These are phyloP conservation scores for Ramaria rubella DNA, from an alignment of 768 basidiomycete genomes.

Conservation along the genomic window DNA sequence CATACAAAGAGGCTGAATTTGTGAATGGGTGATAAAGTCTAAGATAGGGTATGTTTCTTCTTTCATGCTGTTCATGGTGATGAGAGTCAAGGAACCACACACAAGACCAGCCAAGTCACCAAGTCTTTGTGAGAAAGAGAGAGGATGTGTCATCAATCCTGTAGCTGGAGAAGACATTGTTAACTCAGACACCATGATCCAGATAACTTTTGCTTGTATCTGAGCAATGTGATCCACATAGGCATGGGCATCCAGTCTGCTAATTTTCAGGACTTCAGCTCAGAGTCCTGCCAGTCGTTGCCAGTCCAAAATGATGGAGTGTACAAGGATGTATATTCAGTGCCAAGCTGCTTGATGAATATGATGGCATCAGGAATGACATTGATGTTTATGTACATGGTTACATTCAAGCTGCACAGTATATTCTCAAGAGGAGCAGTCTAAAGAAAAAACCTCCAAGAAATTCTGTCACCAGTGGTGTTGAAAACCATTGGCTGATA, in stretches of 20 bases:
- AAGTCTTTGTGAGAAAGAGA: constrained; percentile 54
- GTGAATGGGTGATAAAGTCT: constrained; percentile 45
- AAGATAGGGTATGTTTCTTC: constrained; percentile 49
- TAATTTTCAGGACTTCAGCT: constrained; percentile 48
- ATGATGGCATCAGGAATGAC: constrained; percentile 50
- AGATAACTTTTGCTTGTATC: constrained; percentile 59
- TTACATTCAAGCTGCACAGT: constrained; percentile 49
- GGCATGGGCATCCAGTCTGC: constrained; percentile 43
- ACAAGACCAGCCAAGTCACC: constrained; percentile 50
- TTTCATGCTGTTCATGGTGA: constrained; percentile 39
- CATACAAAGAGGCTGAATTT: constrained; percentile 46
- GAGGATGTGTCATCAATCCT: constrained; percentile 34
- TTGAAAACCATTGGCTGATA: too few relatives aligned
- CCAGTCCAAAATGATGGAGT: constrained; percentile 48
- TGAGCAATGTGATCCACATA: constrained; percentile 53
- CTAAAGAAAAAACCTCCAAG: constrained; percentile 13
- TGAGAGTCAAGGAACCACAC: constrained; percentile 42
- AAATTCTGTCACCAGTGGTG: constrained; percentile 15
- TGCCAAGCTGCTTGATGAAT: constrained; percentile 41
- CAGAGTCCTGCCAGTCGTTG: constrained; percentile 55
- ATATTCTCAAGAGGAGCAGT: constrained; percentile 14
- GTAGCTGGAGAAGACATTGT: constrained; percentile 57
- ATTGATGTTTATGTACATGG: constrained; percentile 39
- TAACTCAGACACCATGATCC: constrained; percentile 57
- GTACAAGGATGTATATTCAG: constrained; percentile 40